Evolutionary conservation across 139 green algal species (phyloP).

Genomic region (Closterium sp.): DNA sequence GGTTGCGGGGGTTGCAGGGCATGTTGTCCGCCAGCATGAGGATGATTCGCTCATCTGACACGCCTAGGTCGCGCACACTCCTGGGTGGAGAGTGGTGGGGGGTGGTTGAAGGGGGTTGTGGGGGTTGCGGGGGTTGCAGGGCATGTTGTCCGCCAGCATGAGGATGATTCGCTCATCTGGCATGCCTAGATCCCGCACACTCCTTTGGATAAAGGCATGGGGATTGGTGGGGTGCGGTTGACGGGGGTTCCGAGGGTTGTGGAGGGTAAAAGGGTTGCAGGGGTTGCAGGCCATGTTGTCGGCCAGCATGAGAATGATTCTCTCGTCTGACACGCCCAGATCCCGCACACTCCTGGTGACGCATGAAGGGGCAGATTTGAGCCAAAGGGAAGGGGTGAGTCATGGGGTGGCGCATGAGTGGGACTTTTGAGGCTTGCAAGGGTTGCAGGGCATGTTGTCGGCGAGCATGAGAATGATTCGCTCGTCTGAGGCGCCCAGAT

Average conservation of each 20-base stretch:
- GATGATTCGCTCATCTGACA: slow-evolving; percentile 91
- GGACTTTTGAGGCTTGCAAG: background rate
- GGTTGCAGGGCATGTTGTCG: background rate
- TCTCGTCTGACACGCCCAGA: too few species aligned
- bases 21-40: slow-evolving; percentile 89
- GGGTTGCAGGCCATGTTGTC: too few species aligned
- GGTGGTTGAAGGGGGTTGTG: background rate
- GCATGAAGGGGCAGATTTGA: too few species aligned
- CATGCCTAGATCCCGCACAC: slow-evolving; percentile 76
- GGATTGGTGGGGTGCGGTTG: too few species aligned
- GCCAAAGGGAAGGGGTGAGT: too few species aligned
- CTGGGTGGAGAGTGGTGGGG: background rate
- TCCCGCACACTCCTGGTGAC: too few species aligned
- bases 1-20: slow-evolving; percentile 86
- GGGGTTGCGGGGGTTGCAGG: slow-evolving; percentile 75
- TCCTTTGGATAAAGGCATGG: slow-evolving; percentile 20
- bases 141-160: slow-evolving; percentile 86
- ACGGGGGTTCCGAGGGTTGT: background rate
- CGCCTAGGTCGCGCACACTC: slow-evolving; percentile 71
- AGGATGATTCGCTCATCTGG: slow-evolving; percentile 91
- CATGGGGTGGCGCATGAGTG: too few species aligned
- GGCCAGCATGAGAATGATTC: too few species aligned
- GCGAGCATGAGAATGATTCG: background rate
- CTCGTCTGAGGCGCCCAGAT: background rate
- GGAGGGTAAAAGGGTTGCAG: too few species aligned